Evolutionary conservation across 495 filamentous ascomycete genomes (phyloP), one percentile per base, ranked within the genome.

Genomic region (Cairneyella variabilis): DNA sequence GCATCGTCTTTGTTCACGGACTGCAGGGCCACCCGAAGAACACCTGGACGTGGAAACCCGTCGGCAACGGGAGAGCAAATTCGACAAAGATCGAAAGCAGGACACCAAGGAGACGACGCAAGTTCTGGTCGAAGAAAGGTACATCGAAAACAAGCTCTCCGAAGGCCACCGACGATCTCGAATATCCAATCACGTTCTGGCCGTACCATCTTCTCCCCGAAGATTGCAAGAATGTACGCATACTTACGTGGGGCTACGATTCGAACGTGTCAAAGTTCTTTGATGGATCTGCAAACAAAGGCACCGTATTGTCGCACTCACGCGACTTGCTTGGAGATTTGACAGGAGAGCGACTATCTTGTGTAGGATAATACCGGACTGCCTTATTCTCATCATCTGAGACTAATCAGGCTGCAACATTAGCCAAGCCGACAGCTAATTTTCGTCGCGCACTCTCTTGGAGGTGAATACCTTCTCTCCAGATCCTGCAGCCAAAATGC

Each of bases 221-320:
- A 4, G 49, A 60, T 27, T 48, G 62, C 30, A 63, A 66, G 0
- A 46, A 59, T 30, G 57, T 67, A 5, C 64, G 70, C 18, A 63
- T 73, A 23, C 45, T 73, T 17, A 59, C 55, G 0, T 73, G 56
- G 30, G 69, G 69, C 3, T 73, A 72, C 46, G 69, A 71, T 56
- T 68, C 55, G 42, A 59, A 65, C 20, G 55, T 73, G 16, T 52
- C 63, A 9, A 61, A 68, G 37, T 50, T 41, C 17, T 54, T 65
- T 3, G 57, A 40, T 0, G 20, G 48, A 48, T 22, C 47, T 17
- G 47, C 47, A 23, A 50, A 38, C 21, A 50, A 50, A 50, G 23
- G 27, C 16, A 50, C n/a, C 27, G 38, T 50, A 36, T 36, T 16
- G n/a, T 21, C 27, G 10, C 47, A 50, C 17, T 36, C 26, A 3